Base-by-base conservation (phyloP, 208 protist genomes). In the Phytomonas sp. region DNA sequence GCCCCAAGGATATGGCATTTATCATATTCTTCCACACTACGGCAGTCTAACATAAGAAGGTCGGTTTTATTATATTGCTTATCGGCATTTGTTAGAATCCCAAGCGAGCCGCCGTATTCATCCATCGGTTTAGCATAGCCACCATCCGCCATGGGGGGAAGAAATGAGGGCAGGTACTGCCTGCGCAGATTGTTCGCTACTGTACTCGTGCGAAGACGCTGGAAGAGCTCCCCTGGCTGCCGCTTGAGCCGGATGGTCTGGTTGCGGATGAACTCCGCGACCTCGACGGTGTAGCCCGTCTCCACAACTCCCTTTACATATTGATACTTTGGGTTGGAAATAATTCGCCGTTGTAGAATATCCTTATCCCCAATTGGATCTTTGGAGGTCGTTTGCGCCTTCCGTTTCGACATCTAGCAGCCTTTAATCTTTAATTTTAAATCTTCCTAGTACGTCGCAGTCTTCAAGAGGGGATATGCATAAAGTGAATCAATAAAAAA, bases 101-200 rank as follows among this genome's bases (percentile, higher is more conserved):
- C 11, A 56, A 56, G 12, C 31, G 49, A 69, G 33, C 61, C 56
- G 36, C 80, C 74, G 80, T 94, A 94, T 82, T 92, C 88, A 64
- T 94, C 91, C 86, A 96, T 91, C 1, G 91, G 91, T 31, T 86
- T 77, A 1, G 78, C 83, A 69, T 84, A 94, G n/a, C 87, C 89
- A 14, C 88, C 91, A 63, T 94, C 88, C 19, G 79, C 79, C 37
- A 89, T 33, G 26, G 8, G 67, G 34, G 36, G 75, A 63, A 67
- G 71, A 56, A 56, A 56, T 19, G 45, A 26, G 23, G 45, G 45
- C 8, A 56, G 65, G 16, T 79, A 61, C 52, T 80, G 59, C 0
- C 70, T 67, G 30, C 69, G 42, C 19, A 97, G 65, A 40, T 80
- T 82, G 6, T 78, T 70, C 0, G 76, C 84, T 12, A 97, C 31